Percentiles rank a stretch among this genome's conserved stretches.
Conservation (phyloP, 2,329 filamentous ascomycete species). For the Decorospora gaudefroyi region DNA sequence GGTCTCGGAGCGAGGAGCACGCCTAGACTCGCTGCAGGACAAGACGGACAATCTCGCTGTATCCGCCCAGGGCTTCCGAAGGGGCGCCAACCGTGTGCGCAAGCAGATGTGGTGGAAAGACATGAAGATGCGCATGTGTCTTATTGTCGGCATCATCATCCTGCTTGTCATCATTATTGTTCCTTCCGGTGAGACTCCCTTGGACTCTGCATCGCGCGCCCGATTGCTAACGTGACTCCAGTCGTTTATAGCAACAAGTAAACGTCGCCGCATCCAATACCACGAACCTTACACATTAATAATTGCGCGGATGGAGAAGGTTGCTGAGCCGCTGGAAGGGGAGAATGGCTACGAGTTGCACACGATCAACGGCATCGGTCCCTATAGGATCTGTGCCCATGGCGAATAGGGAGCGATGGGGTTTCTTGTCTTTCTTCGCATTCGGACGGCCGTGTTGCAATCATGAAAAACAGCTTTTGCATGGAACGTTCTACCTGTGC, state of each 20-base stretch:
- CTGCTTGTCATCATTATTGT: constrained; percentile 93
- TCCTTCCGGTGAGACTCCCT: constrained; percentile 71
- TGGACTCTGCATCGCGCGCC: too few species aligned
- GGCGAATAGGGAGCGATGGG: constrained; percentile 46
- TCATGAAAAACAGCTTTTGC: constrained; percentile 23
- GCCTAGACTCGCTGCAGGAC: constrained; percentile 84
- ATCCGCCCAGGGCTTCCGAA: constrained; percentile 92
- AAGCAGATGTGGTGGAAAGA: constrained; percentile 99
- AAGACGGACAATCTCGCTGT: constrained; percentile 92
- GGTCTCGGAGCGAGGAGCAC: constrained; percentile 88
- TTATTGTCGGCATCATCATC: constrained; percentile 88
- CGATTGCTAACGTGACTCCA: constrained; percentile 20
- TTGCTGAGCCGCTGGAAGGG: constrained; percentile 27
- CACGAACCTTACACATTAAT: constrained; percentile 40
- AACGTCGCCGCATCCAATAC: constrained; percentile 31
- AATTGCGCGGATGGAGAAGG: constrained; percentile 31
- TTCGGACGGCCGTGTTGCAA: constrained; percentile 34
- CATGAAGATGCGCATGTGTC: constrained; percentile 99
- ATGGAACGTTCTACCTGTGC: constrained; percentile 23
- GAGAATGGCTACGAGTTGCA: constrained; percentile 32
- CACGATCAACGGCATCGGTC: constrained; percentile 31
- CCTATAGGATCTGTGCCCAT: constrained; percentile 42
- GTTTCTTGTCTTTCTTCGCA: constrained; percentile 47
- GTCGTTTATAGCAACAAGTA: constrained; percentile 37
- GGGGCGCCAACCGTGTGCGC: constrained; percentile 92